Base-by-base conservation (phyloP, 169 alveolate genomes). In the Eimeria zaria region DNA sequence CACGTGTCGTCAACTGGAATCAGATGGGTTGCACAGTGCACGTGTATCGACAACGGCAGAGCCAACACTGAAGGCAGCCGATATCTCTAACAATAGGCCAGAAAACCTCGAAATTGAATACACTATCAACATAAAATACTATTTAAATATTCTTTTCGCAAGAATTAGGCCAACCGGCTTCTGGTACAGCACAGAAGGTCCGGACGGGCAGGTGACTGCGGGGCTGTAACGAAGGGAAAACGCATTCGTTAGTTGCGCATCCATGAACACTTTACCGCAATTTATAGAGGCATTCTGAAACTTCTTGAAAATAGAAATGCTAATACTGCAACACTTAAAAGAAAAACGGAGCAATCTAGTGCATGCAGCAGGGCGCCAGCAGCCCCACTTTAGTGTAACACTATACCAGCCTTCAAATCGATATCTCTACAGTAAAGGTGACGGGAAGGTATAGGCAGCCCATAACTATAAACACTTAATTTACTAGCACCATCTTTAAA, bases 361-460 rank as follows among this genome's bases (percentile, higher is more conserved):
- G 85, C 85, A 74, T 74, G 85, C 85, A 73, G 85, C 62, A 74
- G 39, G 16, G 24, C 41, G 58, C 58, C 53, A 20, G 85, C 85
- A 74, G 85, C 85, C 85, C 85, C 85, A 74, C 85, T 22, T 20
- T 36, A 11, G 78, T 3, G 78, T 22, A 48, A 9, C 9, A 48
- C 7, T 67, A 36, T 67, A 33, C 46, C 78, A 62, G 0, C 30
- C 20, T 67, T 44, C 46, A 67, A 67, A 1, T 12, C 78, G 20
- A 30, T 11, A 33, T n/a, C 1, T 12, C 5, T 67, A 24, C 27
- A 0, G 46, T 8, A 4, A 46, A 64, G 2, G 39, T 39, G 22
- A 24, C 74, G 4, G 74, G 39, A 64, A 16, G 64, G 3, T 18
- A 2, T 55, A 24, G 16, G n/a, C 18, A 9, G 39, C 39, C 74